Evolutionary conservation across 208 protist genomes (phyloP).

Genomic region (Perkinsela sp.): DNA sequence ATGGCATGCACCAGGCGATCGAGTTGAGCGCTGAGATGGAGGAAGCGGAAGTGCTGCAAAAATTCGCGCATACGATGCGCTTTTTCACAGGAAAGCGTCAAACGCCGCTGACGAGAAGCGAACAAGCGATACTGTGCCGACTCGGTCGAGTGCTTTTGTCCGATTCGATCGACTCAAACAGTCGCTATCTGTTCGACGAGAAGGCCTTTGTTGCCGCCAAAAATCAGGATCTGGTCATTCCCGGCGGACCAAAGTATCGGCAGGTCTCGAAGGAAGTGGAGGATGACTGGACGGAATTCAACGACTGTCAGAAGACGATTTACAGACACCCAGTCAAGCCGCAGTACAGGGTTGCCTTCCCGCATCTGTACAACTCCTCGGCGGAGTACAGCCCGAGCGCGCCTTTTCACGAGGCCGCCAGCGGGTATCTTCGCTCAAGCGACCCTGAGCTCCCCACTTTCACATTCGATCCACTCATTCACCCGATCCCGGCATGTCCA

Average conservation of each 20-base stretch:
- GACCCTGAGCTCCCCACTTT: conserved; percentile 93
- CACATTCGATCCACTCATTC: conserved; percentile 90
- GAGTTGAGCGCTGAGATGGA: conserved; percentile 94
- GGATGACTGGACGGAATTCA: conserved; percentile 99
- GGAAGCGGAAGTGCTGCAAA: conserved; percentile 81
- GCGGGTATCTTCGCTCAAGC: conserved; percentile 47
- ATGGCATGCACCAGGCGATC: conserved; percentile 66
- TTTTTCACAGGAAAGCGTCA: conserved; percentile 25
- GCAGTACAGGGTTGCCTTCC: conserved; percentile 97
- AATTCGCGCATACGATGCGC: conserved; percentile 94
- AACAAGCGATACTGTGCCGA: conserved; percentile 79
- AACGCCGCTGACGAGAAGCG: conserved; percentile 81
- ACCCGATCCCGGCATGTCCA: conserved; percentile 63
- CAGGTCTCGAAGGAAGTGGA: conserved; percentile 18
- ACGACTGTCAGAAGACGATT: conserved; percentile 99
- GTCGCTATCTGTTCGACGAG: conserved; percentile 97
- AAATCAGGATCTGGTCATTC: conserved; percentile 95
- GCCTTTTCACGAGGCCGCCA: conserved; percentile 74
- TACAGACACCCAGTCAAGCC: conserved; percentile 94
- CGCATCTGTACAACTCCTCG: conserved; percentile 92
- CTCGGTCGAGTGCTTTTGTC: conserved; percentile 54
- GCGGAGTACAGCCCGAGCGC: conserved; percentile 72
- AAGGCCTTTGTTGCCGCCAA: conserved; percentile 97
- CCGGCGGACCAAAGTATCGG: conserved; percentile 92
- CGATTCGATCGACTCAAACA: conserved; percentile 84